A percentile compares a stretch with the other conserved stretches of the same genome.
These are phyloP conservation scores for Cucumis hystrix DNA, from an alignment of 306 rosid species.

Conservation along the genomic window DNA sequence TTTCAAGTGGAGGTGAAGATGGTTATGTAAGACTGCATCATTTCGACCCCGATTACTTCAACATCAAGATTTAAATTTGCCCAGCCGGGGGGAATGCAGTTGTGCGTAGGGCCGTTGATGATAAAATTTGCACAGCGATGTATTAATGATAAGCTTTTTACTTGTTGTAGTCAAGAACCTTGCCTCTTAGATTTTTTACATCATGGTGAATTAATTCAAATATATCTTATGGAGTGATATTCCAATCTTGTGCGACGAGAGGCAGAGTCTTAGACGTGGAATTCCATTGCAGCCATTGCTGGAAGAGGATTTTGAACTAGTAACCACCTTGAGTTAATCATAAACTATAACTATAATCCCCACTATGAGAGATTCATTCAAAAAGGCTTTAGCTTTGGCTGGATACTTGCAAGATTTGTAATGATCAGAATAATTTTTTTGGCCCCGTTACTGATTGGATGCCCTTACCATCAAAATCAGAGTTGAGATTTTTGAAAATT, in stretches of 20 bases:
- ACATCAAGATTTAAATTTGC: constrained; percentile 50
- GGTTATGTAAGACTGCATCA: constrained; percentile 89
- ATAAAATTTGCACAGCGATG: neutral
- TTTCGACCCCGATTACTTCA: constrained; percentile 83
- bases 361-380: neutral
- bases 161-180: neutral
- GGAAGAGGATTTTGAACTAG: neutral
- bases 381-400: neutral
- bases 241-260: neutral
- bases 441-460: neutral
- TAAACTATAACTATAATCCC: neutral
- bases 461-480: neutral
- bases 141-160: neutral
- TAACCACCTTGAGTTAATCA: neutral
- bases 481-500: neutral
- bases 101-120: neutral
- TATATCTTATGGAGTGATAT: neutral
- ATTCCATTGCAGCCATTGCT: neutral
- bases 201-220: neutral
- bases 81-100: neutral
- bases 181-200: neutral
- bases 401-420: too few species aligned
- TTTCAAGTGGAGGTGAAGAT: constrained; percentile 97
- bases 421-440: neutral
- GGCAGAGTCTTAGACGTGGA: neutral